Evolutionary conservation across 441 rosid genomes (phyloP), one percentile per base, ranked within the genome.

Genomic region (Daphne laureola): DNA sequence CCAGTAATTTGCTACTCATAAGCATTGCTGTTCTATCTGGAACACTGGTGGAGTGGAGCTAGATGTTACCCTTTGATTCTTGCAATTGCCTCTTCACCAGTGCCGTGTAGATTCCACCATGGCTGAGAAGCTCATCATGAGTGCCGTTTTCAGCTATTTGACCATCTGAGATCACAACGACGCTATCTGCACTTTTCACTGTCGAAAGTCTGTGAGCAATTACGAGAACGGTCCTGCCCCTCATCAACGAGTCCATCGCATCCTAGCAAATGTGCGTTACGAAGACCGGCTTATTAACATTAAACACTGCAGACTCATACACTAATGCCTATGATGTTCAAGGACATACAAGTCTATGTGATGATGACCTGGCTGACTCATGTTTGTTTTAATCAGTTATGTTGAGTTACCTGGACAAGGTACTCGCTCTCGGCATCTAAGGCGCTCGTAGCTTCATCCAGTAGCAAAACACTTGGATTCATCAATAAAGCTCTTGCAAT

Each of bases 361-460:
- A 31, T 31, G 38, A 7, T 11, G n/a, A n/a, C n/a, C n/a, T n/a
- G n/a, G n/a, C 38, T 7, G 38, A 31, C 11, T 31, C 11, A 2
- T 31, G 38, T 31, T 31, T 31, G 38, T 31, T 31, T 31, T 5
- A 31, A 2, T 31, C 38, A 7, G 1, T 9, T 31, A 31, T 31
- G 11, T 31, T 7, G 11, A 31, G 67, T 59, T 50, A 87, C 90
- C 86, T 92, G 95, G 53, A 92, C 98, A 38, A 92, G 88, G 77
- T 78, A 88, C 71, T 88, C 98, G 3, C 96, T 88, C 62, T 92
- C 96, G 1, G 96, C 96, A 51, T 88, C 98, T 0, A 88, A 77
- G 54, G 98, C 98, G 69, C 98, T 92, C 0, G 96, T 92, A 61
- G 96, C 95, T 82, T 92, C 98, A 69, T 92, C 96, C 41, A 92